phyloP scores from a whole-genome alignment of 306 rosid genomes.

The Rubus idaeus region DNA sequence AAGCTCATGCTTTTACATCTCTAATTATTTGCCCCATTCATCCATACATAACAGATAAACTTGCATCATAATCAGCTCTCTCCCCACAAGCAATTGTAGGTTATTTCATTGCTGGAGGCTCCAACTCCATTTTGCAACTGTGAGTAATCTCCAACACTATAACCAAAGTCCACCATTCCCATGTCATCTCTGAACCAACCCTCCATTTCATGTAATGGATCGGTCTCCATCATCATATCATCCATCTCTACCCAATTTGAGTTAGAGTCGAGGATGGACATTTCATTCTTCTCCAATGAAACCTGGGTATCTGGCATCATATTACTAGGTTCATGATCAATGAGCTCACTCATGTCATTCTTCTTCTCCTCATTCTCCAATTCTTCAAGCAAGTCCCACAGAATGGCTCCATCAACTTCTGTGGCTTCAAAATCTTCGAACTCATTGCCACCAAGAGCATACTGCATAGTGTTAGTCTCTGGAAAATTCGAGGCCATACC shows the following conservation, averaged over 20 bases:
- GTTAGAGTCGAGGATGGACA: slow-evolving; percentile 26
- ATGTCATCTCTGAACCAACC: slow-evolving; percentile 44
- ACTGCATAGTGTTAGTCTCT: neutral
- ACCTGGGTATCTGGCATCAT: neutral
- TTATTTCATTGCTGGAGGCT: slow-evolving; percentile 29
- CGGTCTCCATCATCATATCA: slow-evolving; percentile 13
- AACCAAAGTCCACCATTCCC: slow-evolving; percentile 43
- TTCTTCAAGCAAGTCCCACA: slow-evolving; percentile 56
- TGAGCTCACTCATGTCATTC: neutral
- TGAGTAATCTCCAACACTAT: slow-evolving; percentile 32
- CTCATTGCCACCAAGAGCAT: slow-evolving; percentile 23
- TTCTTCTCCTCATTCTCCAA: slow-evolving; percentile 26
- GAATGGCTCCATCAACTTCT: slow-evolving; percentile 58
- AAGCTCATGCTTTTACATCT: slow-evolving; percentile 12
- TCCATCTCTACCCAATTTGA: slow-evolving; percentile 35
- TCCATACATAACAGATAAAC: neutral
- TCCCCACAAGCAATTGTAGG: slow-evolving; percentile 48
- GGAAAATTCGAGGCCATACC: slow-evolving; percentile 36
- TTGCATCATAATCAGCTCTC: neutral
- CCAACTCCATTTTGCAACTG: slow-evolving; percentile 24
- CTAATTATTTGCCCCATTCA: slow-evolving; percentile 7
- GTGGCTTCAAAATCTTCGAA: slow-evolving; percentile 45
- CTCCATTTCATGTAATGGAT: slow-evolving; percentile 17
- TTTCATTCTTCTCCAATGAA: slow-evolving; percentile 20
- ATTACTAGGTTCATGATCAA: neutral